Evolutionary conservation across 225 moss, liverwort and hornwort species (phyloP).

Genomic region (Polytrichum formosum): DNA sequence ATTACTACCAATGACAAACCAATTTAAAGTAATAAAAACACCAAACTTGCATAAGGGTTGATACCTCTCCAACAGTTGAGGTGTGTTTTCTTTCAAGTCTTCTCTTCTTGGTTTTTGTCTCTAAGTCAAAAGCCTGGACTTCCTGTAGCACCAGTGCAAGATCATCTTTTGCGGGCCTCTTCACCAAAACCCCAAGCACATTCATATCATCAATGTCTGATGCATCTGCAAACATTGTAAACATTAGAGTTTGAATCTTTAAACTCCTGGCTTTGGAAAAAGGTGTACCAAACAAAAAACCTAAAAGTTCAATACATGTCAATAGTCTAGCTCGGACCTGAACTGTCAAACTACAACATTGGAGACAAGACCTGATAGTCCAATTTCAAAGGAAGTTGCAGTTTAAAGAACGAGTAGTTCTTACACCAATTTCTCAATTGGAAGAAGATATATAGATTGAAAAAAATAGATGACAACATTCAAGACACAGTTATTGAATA

Average conservation of each 20-base stretch:
- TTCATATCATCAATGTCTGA: conserved; percentile 33
- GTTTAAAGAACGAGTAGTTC: no score
- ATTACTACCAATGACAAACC: no score
- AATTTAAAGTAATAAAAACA: no score
- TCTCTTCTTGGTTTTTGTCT: conserved; percentile 26
- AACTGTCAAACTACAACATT: neutral
- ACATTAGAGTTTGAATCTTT: neutral
- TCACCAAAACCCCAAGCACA: neutral
- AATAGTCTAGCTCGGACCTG: neutral
- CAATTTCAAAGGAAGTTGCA: no score
- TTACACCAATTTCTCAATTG: no score
- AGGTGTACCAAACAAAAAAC: neutral
- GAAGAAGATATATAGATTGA: no score
- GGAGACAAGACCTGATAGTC: no score
- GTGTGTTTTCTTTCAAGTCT: conserved; percentile 34
- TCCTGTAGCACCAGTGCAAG: conserved; percentile 36
- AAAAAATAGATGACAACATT: no score
- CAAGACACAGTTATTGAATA: no score
- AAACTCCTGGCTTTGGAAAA: neutral
- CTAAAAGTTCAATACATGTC: neutral
- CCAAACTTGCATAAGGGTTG: neutral
- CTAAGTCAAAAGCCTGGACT: conserved; percentile 20
- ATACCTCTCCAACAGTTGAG: conserved; percentile 14
- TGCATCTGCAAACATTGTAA: conserved; percentile 24
- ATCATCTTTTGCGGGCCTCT: neutral